Conservation (phyloP, 805 yeast genomes). For the Pichia cabralensis region DNA sequence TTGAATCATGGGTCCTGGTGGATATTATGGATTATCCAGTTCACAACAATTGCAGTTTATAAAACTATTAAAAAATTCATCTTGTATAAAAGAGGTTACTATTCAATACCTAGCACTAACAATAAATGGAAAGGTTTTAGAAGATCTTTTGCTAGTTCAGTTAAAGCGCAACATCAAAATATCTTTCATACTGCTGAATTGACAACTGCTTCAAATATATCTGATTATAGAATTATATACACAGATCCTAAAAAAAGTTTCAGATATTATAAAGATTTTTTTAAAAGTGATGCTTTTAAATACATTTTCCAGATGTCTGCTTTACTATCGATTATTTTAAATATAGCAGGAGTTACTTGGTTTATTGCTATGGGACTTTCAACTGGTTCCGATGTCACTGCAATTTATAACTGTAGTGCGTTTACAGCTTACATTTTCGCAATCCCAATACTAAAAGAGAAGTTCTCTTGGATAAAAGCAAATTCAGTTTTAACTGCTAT, state of each 20-base stretch:
- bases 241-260: slow-evolving; percentile 24
- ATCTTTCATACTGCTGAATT: slow-evolving; percentile 29
- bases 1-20: slow-evolving; percentile 77
- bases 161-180: slow-evolving; percentile 34
- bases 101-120: slow-evolving; percentile 12
- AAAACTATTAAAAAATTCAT: slow-evolving; percentile 30
- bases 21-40: slow-evolving; percentile 63
- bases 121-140: slow-evolving; percentile 26
- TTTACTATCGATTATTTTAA: slow-evolving; percentile 46
- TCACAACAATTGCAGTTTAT: slow-evolving; percentile 35
- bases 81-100: slow-evolving; percentile 12
- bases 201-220: slow-evolving; percentile 20
- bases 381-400: slow-evolving; percentile 79
- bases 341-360: slow-evolving; percentile 77
- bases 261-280: slow-evolving; percentile 24
- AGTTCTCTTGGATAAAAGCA: slow-evolving; percentile 51
- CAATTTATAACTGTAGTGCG: slow-evolving; percentile 84
- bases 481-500: slow-evolving; percentile 64
- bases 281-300: slow-evolving; percentile 35
- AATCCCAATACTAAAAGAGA: slow-evolving; percentile 60
- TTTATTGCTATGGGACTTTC: slow-evolving; percentile 74
- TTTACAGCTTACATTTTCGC: slow-evolving; percentile 83
- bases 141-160: slow-evolving; percentile 26
- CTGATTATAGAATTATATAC: slow-evolving; percentile 20
- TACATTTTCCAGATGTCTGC: slow-evolving; percentile 37